These are phyloP conservation scores for Mycogone perniciosa DNA, from an alignment of 2,329 filamentous ascomycete genomes.

Conservation along the genomic window DNA sequence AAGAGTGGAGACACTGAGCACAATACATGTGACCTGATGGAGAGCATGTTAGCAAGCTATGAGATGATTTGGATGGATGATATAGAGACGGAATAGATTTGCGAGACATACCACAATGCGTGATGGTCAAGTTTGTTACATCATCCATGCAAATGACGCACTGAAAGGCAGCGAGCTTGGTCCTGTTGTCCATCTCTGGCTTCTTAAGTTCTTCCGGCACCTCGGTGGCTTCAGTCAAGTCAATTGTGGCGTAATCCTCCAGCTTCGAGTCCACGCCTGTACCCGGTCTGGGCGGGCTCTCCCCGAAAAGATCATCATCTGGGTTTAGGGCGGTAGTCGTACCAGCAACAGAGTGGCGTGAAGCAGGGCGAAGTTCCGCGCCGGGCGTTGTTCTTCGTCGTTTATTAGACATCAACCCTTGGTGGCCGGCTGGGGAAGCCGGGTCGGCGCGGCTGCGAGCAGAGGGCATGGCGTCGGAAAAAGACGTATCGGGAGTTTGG, in stretches of 20 bases:
- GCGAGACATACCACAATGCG: slow-evolving; percentile 55
- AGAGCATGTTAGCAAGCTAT: slow-evolving; percentile 14
- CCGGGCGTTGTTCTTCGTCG: slow-evolving; percentile 19
- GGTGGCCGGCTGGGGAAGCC: not conserved
- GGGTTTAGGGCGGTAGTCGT: not conserved
- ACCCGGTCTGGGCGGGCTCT: slow-evolving; percentile 14
- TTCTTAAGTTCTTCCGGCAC: slow-evolving; percentile 38
- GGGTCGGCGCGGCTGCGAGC: slow-evolving; percentile 1
- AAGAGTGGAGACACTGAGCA: slow-evolving; percentile 54
- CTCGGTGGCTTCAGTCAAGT: slow-evolving; percentile 35
- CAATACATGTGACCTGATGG: slow-evolving; percentile 57
- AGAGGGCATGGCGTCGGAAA: slow-evolving; percentile 26
- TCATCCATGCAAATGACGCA: slow-evolving; percentile 65
- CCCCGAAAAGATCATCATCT: slow-evolving; percentile 26
- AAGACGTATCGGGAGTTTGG: slow-evolving; percentile 22
- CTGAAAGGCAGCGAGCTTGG: slow-evolving; percentile 52
- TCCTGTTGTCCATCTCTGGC: slow-evolving; percentile 41
- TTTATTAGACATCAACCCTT: slow-evolving; percentile 19
- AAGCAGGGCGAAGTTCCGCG: not conserved
- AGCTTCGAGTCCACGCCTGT: slow-evolving; percentile 11
- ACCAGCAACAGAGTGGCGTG: not conserved
- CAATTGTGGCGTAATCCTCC: slow-evolving; percentile 26
- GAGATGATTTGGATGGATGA: not conserved
- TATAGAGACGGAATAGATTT: not conserved
- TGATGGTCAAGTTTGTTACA: slow-evolving; percentile 51